Conservation (phyloP, 2,329 filamentous ascomycete genomes). For the Scorias spongiosa region DNA sequence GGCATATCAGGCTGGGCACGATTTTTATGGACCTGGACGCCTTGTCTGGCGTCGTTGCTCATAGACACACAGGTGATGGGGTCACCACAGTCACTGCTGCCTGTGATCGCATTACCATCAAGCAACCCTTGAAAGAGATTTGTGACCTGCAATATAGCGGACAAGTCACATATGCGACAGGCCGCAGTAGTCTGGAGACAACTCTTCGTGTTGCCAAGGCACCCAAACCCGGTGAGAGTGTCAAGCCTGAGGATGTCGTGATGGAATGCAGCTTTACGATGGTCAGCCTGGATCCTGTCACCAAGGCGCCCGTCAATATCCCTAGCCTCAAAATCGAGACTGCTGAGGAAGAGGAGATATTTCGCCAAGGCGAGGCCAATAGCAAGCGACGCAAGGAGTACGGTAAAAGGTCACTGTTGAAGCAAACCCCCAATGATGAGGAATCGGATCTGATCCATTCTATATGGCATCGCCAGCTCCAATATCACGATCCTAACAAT, state of each 20-base stretch:
- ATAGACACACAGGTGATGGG: constrained; percentile 53
- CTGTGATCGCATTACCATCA: constrained; percentile 50
- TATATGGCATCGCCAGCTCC: constrained; percentile 55
- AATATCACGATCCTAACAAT: constrained; percentile 47
- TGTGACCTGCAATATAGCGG: constrained; percentile 63
- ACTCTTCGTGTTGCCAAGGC: constrained; percentile 59
- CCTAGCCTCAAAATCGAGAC: constrained; percentile 47
- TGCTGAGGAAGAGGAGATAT: constrained; percentile 48
- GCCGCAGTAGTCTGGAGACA: constrained; percentile 58
- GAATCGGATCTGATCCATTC: constrained; percentile 58
- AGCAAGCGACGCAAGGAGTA: constrained; percentile 52
- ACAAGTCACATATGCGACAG: constrained; percentile 55
- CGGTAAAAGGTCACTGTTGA: constrained; percentile 44
- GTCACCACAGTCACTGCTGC: constrained; percentile 50
- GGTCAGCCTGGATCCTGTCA: constrained; percentile 55
- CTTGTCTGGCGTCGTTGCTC: constrained; percentile 58
- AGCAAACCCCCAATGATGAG: constrained; percentile 53
- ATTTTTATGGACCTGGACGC: constrained; percentile 72
- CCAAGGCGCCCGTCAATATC: constrained; percentile 50
- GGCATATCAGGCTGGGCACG: constrained; percentile 58
- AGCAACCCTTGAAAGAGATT: constrained; percentile 59
- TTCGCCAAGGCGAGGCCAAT: constrained; percentile 47
- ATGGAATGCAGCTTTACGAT: constrained; percentile 65
- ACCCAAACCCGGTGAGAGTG: constrained; percentile 40
- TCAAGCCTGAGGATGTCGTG: constrained; percentile 45